phyloP scores from a whole-genome alignment of 2,329 filamentous ascomycete species.

The Chrysoporthe deuterocubensis region DNA sequence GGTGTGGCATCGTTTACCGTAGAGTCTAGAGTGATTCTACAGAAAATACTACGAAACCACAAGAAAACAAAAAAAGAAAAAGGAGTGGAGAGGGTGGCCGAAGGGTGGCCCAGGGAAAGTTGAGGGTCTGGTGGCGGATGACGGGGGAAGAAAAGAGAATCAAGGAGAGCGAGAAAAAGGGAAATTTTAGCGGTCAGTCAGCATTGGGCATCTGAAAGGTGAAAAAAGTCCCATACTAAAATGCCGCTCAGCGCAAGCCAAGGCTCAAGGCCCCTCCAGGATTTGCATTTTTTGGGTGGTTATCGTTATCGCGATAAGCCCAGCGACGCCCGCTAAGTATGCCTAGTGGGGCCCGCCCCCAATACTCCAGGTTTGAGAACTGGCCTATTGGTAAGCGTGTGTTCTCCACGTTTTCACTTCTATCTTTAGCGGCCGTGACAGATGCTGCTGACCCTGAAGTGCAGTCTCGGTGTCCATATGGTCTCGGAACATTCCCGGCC shows the following conservation, averaged over 20 bases:
- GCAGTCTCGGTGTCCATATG: neutral
- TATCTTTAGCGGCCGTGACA: neutral
- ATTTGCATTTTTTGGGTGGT: neutral
- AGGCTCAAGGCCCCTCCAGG: slow-evolving; percentile 4
- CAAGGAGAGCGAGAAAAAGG: neutral
- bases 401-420: neutral
- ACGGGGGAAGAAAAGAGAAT: neutral
- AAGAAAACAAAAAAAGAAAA: slow-evolving; percentile 11
- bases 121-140: neutral
- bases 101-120: slow-evolving; percentile 19
- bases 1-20: slow-evolving; percentile 32
- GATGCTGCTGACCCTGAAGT: neutral
- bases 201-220: slow-evolving; percentile 9
- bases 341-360: neutral
- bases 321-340: no score
- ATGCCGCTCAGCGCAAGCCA: neutral
- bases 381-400: slow-evolving; percentile 17
- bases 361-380: neutral
- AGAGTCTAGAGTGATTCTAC: slow-evolving; percentile 9
- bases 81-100: slow-evolving; percentile 29
- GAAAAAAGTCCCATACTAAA: neutral
- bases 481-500: neutral
- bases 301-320: slow-evolving; percentile 8
- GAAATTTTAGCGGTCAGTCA: slow-evolving; percentile 11
- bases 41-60: slow-evolving; percentile 7